Base-by-base conservation (phyloP, 139 green algal species). In the Dunaliella primolecta region DNA sequence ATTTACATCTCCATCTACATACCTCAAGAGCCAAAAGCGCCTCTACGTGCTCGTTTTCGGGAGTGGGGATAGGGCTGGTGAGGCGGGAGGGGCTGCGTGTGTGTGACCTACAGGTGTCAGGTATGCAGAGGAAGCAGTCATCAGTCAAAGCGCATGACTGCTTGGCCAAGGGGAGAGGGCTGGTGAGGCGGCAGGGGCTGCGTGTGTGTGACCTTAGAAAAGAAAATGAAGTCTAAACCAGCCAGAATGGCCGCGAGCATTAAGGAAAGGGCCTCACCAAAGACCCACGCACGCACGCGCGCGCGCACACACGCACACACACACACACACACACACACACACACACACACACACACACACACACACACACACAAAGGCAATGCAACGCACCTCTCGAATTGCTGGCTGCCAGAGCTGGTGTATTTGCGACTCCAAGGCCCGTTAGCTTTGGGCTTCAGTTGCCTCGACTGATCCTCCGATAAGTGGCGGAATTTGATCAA, bases 401-500 rank as follows among this genome's bases (percentile, higher is more conserved):
- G 75, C 2, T 38, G 3, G 21, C 7, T 1, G 30, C 46, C 46
- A 64, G 46, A 64, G 46, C 46, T 64, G 46, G 46, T 86, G 83
- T 90, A 86, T 46, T 91, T 91, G 33, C 87, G 85, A 72, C 88
- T 87, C 90, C 90, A 93, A 21, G 90, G 90, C 2, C 90, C 90
- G 1, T 83, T 87, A 46, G 85, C 88, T 74, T 92, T 93, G 24
- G 86, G 90, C 87, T 92, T 90, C 64, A 91, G 83, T 30, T 80
- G 84, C 30, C 83, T 75, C 27, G 86, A 84, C 38, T 91, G 88
- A 57, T 91, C 87, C 0, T 76, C 77, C 24, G 83, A 86, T 35
- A 93, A 89, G 89, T 95, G 91, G 33, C 91, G 85, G 83, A 95
- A 95, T 81, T 95, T 95, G 30, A 96, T 88, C 7, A 96, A 85